Base-by-base conservation (phyloP, 164 flowering plant genomes). In the Euptelea pleiosperma region DNA sequence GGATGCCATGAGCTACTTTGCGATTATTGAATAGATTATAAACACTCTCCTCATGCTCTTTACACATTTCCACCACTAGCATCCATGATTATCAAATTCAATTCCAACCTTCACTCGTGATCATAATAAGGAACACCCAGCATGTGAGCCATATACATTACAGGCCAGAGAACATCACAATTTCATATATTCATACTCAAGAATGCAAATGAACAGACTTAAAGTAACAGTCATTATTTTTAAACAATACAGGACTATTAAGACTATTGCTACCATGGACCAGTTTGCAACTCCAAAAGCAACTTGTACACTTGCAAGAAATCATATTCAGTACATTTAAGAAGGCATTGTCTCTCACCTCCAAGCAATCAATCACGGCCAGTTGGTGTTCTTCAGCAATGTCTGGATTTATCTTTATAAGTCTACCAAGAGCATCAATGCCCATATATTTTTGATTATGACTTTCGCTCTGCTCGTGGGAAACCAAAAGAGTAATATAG, bases 311-410 rank as follows among this genome's bases (percentile, higher is more conserved):
- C 6, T 14, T 45, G 51, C 14, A 51, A 40, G 40, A 24, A 29
- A 26, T 14, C n/a, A 15, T 6, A 24, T 19, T 43, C 30, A 31
- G 12, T 14, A 39, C 5, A 41, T 0, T 8, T 19, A 16, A 37
- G 15, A 11, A 57, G 41, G n/a, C 21, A 47, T 31, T 11, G 24
- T 14, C 11, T 43, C 83, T 79, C 62, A 87, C 99, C 99, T 94
- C 99, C 66, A 94, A 75, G 74, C 99, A 94, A 72, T 94, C 97
- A 60, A 94, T 94, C 26, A 94, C 99, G 61, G 99, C 96, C 66
- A 94, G 75, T 61, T 94, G 99, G 67, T 94, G 99, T 61, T 83
- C 96, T 64, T 94, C 99, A 39, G 97, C 99, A 62, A 86, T 84
- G 52, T 94, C 96, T 60, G 99, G 96, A 70, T 79, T 90, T 67